phyloP scores from a whole-genome alignment of 352 stramenopile species.

The Aphanomyces cochlioides region DNA sequence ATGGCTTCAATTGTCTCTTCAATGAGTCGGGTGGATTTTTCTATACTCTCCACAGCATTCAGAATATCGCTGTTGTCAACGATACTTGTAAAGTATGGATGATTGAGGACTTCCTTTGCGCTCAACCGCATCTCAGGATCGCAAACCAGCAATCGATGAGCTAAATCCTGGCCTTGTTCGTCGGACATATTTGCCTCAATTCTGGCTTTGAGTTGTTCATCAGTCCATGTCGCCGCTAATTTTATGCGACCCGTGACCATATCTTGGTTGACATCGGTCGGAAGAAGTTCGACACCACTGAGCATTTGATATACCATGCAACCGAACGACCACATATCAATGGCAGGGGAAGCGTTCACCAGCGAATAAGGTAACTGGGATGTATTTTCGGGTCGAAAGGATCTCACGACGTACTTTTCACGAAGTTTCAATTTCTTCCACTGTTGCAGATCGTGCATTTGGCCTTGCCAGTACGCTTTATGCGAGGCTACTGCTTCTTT shows the following conservation, averaged over 20 bases:
- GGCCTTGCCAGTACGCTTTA: background rate
- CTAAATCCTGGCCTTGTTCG: too few species aligned
- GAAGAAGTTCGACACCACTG: constrained; percentile 3
- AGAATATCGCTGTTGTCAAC: too few species aligned
- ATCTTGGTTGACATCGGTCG: constrained; percentile 27
- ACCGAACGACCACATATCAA: constrained; percentile 32
- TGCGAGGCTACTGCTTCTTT: background rate
- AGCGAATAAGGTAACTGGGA: constrained; percentile 5
- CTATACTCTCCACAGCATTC: too few species aligned
- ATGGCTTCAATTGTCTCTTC: too few species aligned
- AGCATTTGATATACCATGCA: constrained; percentile 33
- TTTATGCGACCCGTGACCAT: constrained; percentile 1
- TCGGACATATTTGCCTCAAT: too few species aligned
- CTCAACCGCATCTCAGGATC: too few species aligned
- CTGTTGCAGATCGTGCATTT: background rate
- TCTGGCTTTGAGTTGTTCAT: too few species aligned
- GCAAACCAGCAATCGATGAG: too few species aligned
- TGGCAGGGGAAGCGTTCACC: background rate
- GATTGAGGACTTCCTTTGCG: too few species aligned
- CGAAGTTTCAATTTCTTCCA: background rate
- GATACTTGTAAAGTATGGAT: too few species aligned
- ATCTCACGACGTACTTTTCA: background rate
- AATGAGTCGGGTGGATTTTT: too few species aligned
- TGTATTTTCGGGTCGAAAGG: background rate
- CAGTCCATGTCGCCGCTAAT: constrained; percentile 24